These are phyloP conservation scores for Stachybotrys chlorohalonatus DNA, from an alignment of 2,329 filamentous ascomycete genomes.

Conservation along the genomic window DNA sequence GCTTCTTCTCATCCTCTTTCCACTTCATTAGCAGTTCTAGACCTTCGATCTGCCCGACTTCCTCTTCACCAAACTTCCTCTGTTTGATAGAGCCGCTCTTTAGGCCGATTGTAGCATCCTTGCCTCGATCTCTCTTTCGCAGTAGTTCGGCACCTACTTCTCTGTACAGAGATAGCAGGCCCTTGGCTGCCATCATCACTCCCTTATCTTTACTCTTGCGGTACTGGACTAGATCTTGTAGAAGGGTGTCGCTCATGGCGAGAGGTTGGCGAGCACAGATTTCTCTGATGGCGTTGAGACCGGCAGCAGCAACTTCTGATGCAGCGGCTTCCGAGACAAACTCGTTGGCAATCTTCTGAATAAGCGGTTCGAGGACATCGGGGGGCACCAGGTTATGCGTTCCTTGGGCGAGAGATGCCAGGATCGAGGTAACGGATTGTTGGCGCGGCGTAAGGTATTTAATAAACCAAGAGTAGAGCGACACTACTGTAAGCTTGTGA, in stretches of 20 bases:
- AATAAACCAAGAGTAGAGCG: conserved; percentile 93
- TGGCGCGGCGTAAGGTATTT: conserved; percentile 86
- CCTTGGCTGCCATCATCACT: conserved; percentile 97
- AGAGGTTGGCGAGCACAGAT: conserved; percentile 87
- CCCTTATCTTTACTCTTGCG: conserved; percentile 97
- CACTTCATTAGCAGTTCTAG: conserved; percentile 84
- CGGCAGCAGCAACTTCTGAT: conserved; percentile 81
- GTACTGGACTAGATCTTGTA: conserved; percentile 94
- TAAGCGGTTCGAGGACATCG: conserved; percentile 79
- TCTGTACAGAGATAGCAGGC: conserved; percentile 80
- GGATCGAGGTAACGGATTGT: conserved; percentile 82
- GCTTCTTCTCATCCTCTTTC: conserved; percentile 81
- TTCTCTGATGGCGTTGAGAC: conserved; percentile 89
- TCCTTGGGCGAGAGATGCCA: conserved; percentile 85
- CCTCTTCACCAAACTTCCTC: conserved; percentile 74
- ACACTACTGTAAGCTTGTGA: conserved; percentile 83
- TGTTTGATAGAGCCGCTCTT: conserved; percentile 67
- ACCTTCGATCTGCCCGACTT: conserved; percentile 76
- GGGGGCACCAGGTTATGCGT: conserved; percentile 88
- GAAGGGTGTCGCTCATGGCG: conserved; percentile 91
- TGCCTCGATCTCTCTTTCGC: conserved; percentile 82
- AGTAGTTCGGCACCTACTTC: conserved; percentile 86
- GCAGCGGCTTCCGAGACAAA: conserved; percentile 94
- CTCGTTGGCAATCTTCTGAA: conserved; percentile 96
- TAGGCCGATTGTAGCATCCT: conserved; percentile 78